phyloP scores from a whole-genome alignment of 805 yeast genomes.

The Starmerella cellae region DNA sequence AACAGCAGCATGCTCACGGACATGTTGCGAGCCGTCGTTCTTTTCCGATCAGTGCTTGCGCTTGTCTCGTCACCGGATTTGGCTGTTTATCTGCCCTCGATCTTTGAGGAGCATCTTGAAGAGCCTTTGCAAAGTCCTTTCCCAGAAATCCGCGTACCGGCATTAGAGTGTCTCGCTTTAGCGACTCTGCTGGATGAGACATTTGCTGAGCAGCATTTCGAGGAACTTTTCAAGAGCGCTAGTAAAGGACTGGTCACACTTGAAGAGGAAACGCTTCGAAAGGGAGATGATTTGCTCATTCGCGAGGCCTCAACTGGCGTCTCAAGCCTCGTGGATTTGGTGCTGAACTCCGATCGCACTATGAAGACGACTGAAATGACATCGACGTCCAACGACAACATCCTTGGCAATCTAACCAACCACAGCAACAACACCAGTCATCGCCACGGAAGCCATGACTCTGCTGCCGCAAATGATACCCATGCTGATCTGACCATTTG shows the following conservation, averaged over 20 bases:
- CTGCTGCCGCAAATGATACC: background rate
- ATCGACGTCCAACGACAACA: background rate
- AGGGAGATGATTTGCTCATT: constrained; percentile 1
- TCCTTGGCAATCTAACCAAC: background rate
- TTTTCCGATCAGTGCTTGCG: constrained; percentile 58
- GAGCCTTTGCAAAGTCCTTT: constrained; percentile 61
- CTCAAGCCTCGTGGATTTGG: constrained; percentile 26
- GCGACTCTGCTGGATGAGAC: constrained; percentile 39
- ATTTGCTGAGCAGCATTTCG: constrained; percentile 9
- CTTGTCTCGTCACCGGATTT: constrained; percentile 54
- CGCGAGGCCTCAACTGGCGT: constrained; percentile 4
- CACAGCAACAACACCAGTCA: background rate
- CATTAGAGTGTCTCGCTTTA: constrained; percentile 64
- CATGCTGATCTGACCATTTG: background rate
- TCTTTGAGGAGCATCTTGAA: constrained; percentile 42
- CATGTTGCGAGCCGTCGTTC: constrained; percentile 32
- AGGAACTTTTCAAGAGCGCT: background rate
- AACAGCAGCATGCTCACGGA: constrained; percentile 1
- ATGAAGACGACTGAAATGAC: background rate
- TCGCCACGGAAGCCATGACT: background rate
- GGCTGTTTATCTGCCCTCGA: constrained; percentile 46
- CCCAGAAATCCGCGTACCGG: constrained; percentile 44
- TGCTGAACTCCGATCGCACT: constrained; percentile 1
- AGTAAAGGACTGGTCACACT: background rate
- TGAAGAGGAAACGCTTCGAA: constrained; percentile 22